A percentile compares a stretch with the other conserved stretches of the same genome.
Conservation (phyloP, 306 rosid species). For the Lithocarpus polystachyus region DNA sequence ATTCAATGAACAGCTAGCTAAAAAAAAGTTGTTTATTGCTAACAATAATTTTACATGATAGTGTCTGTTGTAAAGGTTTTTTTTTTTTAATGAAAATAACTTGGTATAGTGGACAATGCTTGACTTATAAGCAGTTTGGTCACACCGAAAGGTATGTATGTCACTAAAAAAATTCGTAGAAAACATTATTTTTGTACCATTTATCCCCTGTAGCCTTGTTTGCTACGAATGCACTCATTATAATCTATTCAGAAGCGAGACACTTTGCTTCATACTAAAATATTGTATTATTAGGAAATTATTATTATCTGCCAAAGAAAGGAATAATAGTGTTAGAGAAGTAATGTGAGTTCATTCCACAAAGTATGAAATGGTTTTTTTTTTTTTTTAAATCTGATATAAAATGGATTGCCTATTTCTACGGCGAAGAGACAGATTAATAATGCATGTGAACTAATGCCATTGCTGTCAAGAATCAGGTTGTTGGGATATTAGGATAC, state of each 20-base stretch:
- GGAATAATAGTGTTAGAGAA: no score
- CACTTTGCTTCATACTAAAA: no score
- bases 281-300: no score
- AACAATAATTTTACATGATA: neutral
- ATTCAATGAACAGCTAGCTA: neutral
- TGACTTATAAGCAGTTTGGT: neutral
- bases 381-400: no score
- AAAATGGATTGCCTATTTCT: no score
- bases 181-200: neutral
- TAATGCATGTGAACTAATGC: neutral
- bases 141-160: neutral
- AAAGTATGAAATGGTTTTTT: no score
- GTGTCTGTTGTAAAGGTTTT: neutral
- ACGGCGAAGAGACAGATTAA: neutral
- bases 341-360: no score
- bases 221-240: neutral
- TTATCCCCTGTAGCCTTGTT: neutral
- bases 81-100: neutral
- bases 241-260: neutral
- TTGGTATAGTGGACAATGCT: neutral
- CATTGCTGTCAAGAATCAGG: conserved; percentile 16
- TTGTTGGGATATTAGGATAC: conserved; percentile 10
- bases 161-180: neutral
- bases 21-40: no score
- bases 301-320: no score